Evolutionary conservation across 257 asterid species (phyloP).

Genomic region (Solanum chilense): DNA sequence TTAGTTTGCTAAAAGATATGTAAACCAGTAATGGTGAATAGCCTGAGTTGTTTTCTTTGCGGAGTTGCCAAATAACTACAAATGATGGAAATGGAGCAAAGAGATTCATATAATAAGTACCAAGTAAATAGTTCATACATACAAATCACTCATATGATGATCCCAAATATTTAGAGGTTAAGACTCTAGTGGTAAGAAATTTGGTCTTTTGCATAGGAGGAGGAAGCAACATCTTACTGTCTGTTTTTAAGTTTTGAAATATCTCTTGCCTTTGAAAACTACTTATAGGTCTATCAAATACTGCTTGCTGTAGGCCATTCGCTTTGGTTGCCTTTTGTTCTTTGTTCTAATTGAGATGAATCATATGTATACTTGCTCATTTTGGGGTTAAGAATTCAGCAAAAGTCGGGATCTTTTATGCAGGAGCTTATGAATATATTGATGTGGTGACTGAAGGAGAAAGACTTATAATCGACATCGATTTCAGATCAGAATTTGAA

Average conservation of each 20-base stretch:
- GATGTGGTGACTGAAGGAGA: slow-evolving; percentile 53
- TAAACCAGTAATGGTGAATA: background rate
- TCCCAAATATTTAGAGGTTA: background rate
- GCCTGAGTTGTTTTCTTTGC: background rate
- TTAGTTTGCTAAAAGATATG: background rate
- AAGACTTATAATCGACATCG: slow-evolving; percentile 62
- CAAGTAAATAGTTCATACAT: background rate
- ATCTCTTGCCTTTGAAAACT: background rate
- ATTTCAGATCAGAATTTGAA: slow-evolving; percentile 80
- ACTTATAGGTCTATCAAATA: background rate
- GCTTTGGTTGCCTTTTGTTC: background rate
- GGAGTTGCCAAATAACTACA: background rate
- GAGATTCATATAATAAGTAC: background rate
- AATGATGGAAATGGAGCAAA: background rate
- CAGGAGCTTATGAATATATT: slow-evolving; percentile 75
- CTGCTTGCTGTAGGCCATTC: background rate
- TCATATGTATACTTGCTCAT: background rate
- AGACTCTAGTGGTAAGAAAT: background rate
- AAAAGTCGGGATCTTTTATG: background rate
- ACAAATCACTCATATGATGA: background rate
- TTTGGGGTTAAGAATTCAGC: background rate
- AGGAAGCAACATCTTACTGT: background rate
- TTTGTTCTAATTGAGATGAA: background rate
- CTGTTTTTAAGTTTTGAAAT: background rate
- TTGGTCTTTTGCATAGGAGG: background rate